These are phyloP conservation scores for Leptographium wingfieldii DNA, from an alignment of 2,329 filamentous ascomycete species.

Conservation along the genomic window DNA sequence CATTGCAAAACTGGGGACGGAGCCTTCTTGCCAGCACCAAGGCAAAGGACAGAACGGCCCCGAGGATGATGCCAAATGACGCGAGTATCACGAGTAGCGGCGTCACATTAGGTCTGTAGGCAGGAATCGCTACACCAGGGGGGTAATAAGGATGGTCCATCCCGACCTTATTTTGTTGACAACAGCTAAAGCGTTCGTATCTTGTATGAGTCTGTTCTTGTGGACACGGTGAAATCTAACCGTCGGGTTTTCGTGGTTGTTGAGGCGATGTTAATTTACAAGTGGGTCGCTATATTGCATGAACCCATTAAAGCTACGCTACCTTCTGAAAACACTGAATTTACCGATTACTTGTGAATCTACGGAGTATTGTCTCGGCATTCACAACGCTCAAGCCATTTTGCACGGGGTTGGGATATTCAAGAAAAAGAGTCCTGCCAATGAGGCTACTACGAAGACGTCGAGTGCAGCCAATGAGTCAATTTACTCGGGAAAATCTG, in stretches of 20 bases:
- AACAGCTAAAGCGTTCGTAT: background rate
- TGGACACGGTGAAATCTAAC: background rate
- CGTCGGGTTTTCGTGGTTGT: background rate
- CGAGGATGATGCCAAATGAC: constrained; percentile 24
- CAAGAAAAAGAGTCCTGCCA: no score
- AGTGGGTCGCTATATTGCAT: background rate
- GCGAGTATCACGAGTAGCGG: constrained; percentile 25
- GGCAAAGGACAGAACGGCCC: constrained; percentile 22
- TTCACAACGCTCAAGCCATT: no score
- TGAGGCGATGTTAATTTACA: background rate
- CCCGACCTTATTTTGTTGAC: background rate
- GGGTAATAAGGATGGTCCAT: constrained; percentile 40
- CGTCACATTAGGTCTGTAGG: constrained; percentile 32
- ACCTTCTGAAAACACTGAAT: no score
- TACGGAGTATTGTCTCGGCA: no score
- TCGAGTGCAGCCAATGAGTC: no score
- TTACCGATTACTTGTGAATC: no score
- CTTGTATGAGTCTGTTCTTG: background rate
- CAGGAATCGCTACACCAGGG: constrained; percentile 25
- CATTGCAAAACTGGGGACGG: constrained; percentile 13
- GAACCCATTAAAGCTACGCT: background rate
- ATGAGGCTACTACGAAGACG: no score
- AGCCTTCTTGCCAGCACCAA: constrained; percentile 15
- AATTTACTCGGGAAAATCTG: background rate
- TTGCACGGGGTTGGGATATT: no score